These are phyloP conservation scores for Penicillium chermesinum DNA, from an alignment of 495 filamentous ascomycete species.

Conservation along the genomic window DNA sequence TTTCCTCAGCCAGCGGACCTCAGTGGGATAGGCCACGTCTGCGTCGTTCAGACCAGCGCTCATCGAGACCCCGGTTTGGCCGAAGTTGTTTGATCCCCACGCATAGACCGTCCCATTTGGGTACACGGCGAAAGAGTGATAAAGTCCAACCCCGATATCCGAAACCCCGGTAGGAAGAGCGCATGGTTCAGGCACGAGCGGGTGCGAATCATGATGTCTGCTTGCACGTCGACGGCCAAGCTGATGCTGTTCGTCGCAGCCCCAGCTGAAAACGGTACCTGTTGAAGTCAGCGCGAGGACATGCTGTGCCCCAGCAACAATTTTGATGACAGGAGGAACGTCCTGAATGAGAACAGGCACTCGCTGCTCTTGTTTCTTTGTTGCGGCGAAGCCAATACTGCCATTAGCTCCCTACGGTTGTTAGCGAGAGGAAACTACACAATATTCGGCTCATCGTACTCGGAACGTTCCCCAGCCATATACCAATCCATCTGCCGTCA, in stretches of 20 bases:
- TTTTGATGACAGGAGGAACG: background rate
- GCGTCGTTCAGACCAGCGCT: slow-evolving; percentile 1
- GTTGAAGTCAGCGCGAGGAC: slow-evolving; percentile 1
- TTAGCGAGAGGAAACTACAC: background rate
- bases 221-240: slow-evolving; percentile 3
- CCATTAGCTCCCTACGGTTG: background rate
- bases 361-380: slow-evolving; percentile 1
- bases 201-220: background rate
- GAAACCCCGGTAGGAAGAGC: slow-evolving; percentile 1
- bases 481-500: slow-evolving; percentile 59
- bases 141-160: slow-evolving; percentile 1
- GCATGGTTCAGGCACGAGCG: background rate
- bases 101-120: background rate
- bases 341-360: slow-evolving; percentile 1
- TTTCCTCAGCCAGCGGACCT: background rate
- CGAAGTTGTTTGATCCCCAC: slow-evolving; percentile 5
- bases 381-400: background rate
- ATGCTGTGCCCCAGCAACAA: slow-evolving; percentile 3
- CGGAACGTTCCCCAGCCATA: slow-evolving; percentile 57
- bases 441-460: no score
- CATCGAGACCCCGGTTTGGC: background rate
- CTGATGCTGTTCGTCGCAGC: slow-evolving; percentile 4
- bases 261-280: slow-evolving; percentile 3
- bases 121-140: slow-evolving; percentile 4
- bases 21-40: background rate